Percentiles rank a stretch among this genome's conserved stretches.
These are phyloP conservation scores for Ambrosiella cleistominuta DNA, from an alignment of 2,329 filamentous ascomycete genomes.

Conservation along the genomic window DNA sequence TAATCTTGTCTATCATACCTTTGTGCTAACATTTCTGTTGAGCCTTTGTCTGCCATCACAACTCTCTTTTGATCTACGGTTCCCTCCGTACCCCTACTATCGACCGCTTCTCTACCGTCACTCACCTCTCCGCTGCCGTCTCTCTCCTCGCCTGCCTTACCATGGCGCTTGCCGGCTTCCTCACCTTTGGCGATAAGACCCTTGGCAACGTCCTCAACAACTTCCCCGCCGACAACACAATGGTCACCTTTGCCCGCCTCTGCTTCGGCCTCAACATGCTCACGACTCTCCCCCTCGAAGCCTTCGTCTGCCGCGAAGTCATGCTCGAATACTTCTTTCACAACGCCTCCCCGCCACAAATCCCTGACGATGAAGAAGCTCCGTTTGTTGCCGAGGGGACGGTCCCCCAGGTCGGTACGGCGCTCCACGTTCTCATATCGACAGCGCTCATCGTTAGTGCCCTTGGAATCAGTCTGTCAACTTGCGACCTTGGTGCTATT, in stretches of 20 bases:
- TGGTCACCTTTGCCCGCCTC: slow-evolving; percentile 87
- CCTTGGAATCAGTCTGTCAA: slow-evolving; percentile 61
- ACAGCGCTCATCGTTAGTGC: slow-evolving; percentile 65
- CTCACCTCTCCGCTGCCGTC: slow-evolving; percentile 78
- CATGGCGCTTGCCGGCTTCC: slow-evolving; percentile 77
- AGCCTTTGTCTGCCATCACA: slow-evolving; percentile 68
- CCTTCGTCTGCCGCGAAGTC: slow-evolving; percentile 92
- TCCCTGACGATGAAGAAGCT: slow-evolving; percentile 6
- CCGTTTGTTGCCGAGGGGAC: slow-evolving; percentile 12
- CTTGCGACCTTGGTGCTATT: slow-evolving; percentile 83
- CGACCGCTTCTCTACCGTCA: slow-evolving; percentile 83
- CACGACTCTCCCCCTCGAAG: slow-evolving; percentile 86
- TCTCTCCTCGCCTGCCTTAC: slow-evolving; percentile 82
- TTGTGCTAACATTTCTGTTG: neutral
- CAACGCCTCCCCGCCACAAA: slow-evolving; percentile 2
- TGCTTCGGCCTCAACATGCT: slow-evolving; percentile 99
- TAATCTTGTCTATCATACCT: neutral
- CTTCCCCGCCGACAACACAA: slow-evolving; percentile 73
- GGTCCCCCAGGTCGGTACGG: slow-evolving; percentile 28
- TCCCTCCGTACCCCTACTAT: slow-evolving; percentile 87
- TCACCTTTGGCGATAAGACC: slow-evolving; percentile 83
- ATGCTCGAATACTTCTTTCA: slow-evolving; percentile 72
- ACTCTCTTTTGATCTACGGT: slow-evolving; percentile 92
- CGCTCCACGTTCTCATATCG: slow-evolving; percentile 73
- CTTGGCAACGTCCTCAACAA: slow-evolving; percentile 96